Evolutionary conservation across 805 yeast genomes (phyloP), one percentile per base, ranked within the genome.

Genomic region (Wickerhamomyces strasburgensis): DNA sequence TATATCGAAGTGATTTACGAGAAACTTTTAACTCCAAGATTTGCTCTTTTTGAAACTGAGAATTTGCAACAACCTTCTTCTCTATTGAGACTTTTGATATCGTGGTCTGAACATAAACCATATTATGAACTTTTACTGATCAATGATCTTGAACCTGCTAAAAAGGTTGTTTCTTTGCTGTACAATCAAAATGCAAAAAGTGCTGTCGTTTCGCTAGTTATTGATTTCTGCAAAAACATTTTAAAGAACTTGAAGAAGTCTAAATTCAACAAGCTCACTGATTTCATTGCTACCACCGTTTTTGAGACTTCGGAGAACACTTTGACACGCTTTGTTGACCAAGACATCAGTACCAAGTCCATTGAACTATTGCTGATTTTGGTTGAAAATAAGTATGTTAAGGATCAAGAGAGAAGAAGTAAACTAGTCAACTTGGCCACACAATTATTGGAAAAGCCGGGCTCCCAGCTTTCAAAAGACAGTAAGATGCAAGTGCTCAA

Each of bases 21-120:
- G 3, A 54, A 64, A 17, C 65, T 87, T 16, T 64, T 90, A 11
- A 49, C 57, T 15, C 88, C 95, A 6, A 73, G 94, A 51, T 65
- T 93, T 48, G 65, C 43, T 1, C 64, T 70, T 10, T 90, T 90
- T 58, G 81, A 81, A 3, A 70, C 63, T 28, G 95, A 84, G 50
- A 93, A 90, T 56, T 64, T 82, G 23, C 94, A 87, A 53, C 87
- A 83, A 50, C 80, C 90, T 1, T 87, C 97, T 0, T 72, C 95
- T 0, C 56, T 90, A 30, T 62, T 89, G 74, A 74, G 68, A 38
- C 54, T 87, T 8, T 72, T 90, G 50, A 59, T 75, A 6, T 62
- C 72, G 7, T 73, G 95, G 78, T 64, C 83, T 33, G 54, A 66
- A 5, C 55, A 61, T 23, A 62, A 65, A 5, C 62, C 64, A 16